A percentile compares a stretch with the other conserved stretches of the same genome.
Conservation (phyloP, 805 yeast species). For the Limtongia smithiae region DNA sequence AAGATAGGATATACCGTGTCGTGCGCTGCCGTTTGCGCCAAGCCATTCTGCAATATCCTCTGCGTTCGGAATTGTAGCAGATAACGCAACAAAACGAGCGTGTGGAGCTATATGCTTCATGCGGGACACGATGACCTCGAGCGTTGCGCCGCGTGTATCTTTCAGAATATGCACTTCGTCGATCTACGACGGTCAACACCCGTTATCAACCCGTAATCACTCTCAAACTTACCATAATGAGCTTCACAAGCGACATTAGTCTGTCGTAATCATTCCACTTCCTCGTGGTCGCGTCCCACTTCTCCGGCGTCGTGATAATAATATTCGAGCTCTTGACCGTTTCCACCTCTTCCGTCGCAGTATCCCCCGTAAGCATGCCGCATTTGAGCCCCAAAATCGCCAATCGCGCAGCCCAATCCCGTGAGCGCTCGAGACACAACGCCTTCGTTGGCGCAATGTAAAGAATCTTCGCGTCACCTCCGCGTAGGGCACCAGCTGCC, state of each 20-base stretch:
- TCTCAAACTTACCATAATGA: constrained; percentile 48
- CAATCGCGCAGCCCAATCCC: constrained; percentile 48
- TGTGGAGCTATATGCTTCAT: constrained; percentile 42
- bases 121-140: constrained; percentile 49
- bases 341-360: constrained; percentile 45
- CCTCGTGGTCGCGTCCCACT: constrained; percentile 57
- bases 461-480: constrained; percentile 32
- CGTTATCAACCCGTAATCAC: constrained; percentile 66
- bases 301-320: constrained; percentile 59
- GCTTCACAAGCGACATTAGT: constrained; percentile 43
- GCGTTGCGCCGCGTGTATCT: constrained; percentile 48
- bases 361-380: constrained; percentile 55
- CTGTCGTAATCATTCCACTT: constrained; percentile 45
- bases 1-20: no score
- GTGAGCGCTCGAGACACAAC: constrained; percentile 49
- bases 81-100: constrained; percentile 46
- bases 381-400: constrained; percentile 42
- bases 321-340: constrained; percentile 48
- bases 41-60: constrained; percentile 49
- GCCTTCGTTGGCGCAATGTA: constrained; percentile 63
- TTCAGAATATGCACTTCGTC: constrained; percentile 50
- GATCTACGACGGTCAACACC: constrained; percentile 57
- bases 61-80: constrained; percentile 55
- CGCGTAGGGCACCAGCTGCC: neutral
- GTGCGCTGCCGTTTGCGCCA: constrained; percentile 24